Conservation (phyloP, 1,284 basidiomycete species). For the Porogramme epimiltina region DNA sequence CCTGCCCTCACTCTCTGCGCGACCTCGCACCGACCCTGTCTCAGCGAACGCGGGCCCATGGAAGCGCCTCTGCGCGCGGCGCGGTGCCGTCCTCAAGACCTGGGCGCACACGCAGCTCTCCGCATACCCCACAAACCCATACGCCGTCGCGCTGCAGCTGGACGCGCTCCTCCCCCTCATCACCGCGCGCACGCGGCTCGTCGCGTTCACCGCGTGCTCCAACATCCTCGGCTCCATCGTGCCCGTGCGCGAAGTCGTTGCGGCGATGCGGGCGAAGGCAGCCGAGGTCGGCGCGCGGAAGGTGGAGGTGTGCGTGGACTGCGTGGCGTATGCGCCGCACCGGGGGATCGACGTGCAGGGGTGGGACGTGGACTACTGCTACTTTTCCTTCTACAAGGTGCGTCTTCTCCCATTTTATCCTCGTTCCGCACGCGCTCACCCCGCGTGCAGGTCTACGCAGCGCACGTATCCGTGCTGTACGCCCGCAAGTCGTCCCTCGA, state of each 20-base stretch:
- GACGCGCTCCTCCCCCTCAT: constrained; percentile 65
- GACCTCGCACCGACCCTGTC: too few relatives aligned
- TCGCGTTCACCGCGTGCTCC: constrained; percentile 76
- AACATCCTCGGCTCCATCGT: constrained; percentile 74
- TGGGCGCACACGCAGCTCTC: constrained; percentile 53
- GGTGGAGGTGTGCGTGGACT: constrained; percentile 70
- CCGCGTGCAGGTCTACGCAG: constrained; percentile 64
- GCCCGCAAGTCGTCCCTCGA: constrained; percentile 47
- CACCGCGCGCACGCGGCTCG: constrained; percentile 64
- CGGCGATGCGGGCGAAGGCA: constrained; percentile 49
- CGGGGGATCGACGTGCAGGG: constrained; percentile 66
- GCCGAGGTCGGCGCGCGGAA: constrained; percentile 56
- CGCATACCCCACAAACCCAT: constrained; percentile 59
- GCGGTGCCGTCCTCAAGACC: constrained; percentile 54
- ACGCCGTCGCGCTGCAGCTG: constrained; percentile 60
- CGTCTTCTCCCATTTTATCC: background rate
- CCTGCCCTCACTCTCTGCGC: background rate
- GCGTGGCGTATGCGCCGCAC: constrained; percentile 81
- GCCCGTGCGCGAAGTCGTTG: constrained; percentile 58
- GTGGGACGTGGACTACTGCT: constrained; percentile 77
- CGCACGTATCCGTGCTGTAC: constrained; percentile 72
- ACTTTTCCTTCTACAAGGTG: constrained; percentile 80
- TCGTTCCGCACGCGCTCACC: too few relatives aligned
- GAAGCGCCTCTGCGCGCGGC: constrained; percentile 71
- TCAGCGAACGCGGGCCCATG: constrained; percentile 78